A percentile compares a stretch with the other conserved stretches of the same genome.
Evolutionary conservation across 2,329 filamentous ascomycete genomes (phyloP).

Genomic region (Purpureocillium lavendulum): DNA sequence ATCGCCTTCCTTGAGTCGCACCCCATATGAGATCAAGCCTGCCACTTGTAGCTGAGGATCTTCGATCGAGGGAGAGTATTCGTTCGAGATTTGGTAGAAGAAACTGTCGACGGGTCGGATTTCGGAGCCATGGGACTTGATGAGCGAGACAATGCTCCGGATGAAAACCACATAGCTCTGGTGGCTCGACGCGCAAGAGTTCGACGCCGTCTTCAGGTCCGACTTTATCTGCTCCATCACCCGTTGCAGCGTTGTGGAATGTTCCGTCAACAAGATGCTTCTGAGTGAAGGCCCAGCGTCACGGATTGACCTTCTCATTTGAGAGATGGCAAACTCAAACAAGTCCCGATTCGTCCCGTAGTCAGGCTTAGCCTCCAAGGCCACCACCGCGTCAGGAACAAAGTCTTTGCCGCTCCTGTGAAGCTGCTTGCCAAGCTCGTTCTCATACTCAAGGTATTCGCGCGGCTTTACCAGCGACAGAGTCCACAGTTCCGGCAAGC

Average conservation of each 20-base stretch:
- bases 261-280: slow-evolving; percentile 29
- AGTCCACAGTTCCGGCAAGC: slow-evolving; percentile 43
- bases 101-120: slow-evolving; percentile 46
- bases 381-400: slow-evolving; percentile 29
- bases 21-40: slow-evolving; percentile 45
- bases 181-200: slow-evolving; percentile 33
- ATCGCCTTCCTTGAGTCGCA: slow-evolving; percentile 45
- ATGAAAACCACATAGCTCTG: slow-evolving; percentile 41
- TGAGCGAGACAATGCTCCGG: slow-evolving; percentile 41
- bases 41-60: slow-evolving; percentile 50
- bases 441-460: slow-evolving; percentile 37
- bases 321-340: slow-evolving; percentile 38
- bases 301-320: slow-evolving; percentile 41
- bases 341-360: slow-evolving; percentile 40
- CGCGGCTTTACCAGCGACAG: slow-evolving; percentile 42
- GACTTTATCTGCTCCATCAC: slow-evolving; percentile 47
- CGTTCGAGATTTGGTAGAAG: slow-evolving; percentile 47
- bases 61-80: slow-evolving; percentile 46
- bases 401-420: slow-evolving; percentile 32
- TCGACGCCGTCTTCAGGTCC: slow-evolving; percentile 33
- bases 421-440: slow-evolving; percentile 38
- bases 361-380: slow-evolving; percentile 28
- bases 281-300: slow-evolving; percentile 25
- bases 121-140: slow-evolving; percentile 44
- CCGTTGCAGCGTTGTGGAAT: slow-evolving; percentile 31